Percentiles rank a stretch among this genome's conserved stretches.
Conservation (phyloP, 441 rosid species). For the Gossypium schwendimanii region DNA sequence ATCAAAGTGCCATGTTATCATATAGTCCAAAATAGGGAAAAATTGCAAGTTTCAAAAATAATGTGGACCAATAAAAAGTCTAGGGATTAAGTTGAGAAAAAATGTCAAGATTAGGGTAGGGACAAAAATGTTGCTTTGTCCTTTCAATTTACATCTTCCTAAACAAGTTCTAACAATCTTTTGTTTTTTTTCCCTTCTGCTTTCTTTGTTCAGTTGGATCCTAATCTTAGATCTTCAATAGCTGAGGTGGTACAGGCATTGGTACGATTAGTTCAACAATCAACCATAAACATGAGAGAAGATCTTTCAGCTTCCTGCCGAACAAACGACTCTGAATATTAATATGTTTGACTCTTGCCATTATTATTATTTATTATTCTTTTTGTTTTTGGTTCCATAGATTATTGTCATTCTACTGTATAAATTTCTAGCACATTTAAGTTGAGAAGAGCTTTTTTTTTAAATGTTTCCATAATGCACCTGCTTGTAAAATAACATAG, state of each 20-base stretch:
- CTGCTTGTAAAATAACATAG: neutral
- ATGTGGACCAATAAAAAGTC: too few species aligned
- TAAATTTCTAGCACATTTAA: neutral
- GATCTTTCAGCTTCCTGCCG: constrained; percentile 45
- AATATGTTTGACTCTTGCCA: neutral
- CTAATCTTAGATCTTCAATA: constrained; percentile 75
- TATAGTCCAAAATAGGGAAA: too few species aligned
- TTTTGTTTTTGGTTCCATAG: neutral
- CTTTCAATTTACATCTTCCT: neutral
- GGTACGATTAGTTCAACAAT: constrained; percentile 58
- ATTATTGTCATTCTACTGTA: neutral
- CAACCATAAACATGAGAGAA: constrained; percentile 44
- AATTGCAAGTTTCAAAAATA: too few species aligned
- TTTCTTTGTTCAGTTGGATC: constrained; percentile 44
- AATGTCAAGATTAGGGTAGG: too few species aligned
- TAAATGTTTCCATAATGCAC: too few species aligned
- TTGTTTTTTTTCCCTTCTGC: neutral
- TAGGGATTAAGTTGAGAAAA: too few species aligned
- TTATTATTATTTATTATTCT: neutral
- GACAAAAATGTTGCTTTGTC: neutral
- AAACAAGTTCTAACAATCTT: neutral
- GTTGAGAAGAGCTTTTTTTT: neutral
- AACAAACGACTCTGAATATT: constrained; percentile 32
- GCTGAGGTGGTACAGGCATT: constrained; percentile 80
- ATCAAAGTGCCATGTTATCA: too few species aligned